Evolutionary conservation across 2,329 filamentous ascomycete species (phyloP), one percentile per base, ranked within the genome.

Genomic region (Zasmidium citrigriseum): DNA sequence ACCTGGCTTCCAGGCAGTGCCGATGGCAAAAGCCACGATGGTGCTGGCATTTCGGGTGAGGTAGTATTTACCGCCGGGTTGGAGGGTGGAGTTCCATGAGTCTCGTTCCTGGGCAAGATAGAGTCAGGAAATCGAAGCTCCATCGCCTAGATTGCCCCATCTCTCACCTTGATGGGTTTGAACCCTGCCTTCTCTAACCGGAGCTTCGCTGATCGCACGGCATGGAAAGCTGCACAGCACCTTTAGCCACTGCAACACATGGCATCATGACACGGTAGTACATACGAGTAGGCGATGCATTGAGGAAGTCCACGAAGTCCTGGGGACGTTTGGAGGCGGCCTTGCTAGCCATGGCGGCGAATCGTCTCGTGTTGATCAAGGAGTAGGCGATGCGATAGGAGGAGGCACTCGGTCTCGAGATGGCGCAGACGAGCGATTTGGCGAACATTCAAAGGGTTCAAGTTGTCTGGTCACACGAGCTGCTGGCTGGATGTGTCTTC

Each of bases 41-140:
- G 93, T 96, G 23, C 92, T 96, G 59, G 86, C 88, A 78, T 98
- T 98, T 65, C 93, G 89, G 49, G 93, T 98, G 70, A 97, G 85
- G 78, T 93, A 97, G 82, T 98, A 98, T 78, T 96, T 97, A 64
- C 93, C 93, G 63, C 93, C 93, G 21, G 92, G 91, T 57, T 86
- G 84, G 62, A 96, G 84, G 47, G 83, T 85, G 1, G 88, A 86
- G 14, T 89, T 84, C 93, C 95, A 98, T 48, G 89, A 87, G 71
- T 97, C 91, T 68, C 90, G 89, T 78, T 98, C 93, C 81, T 87
- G 29, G 5, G 20, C 4, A 20, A 18, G 22, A 7, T 7, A 25
- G 16, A 4, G 21, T 52, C 25, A 52, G 49, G 14, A 25, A 7
- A 22, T 22, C 10, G 4, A 9, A 22, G 18, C 10, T 16, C 34